These are phyloP conservation scores for Pancytospora philotis DNA, from an alignment of 371 early-diverging fungal species.

Conservation along the genomic window DNA sequence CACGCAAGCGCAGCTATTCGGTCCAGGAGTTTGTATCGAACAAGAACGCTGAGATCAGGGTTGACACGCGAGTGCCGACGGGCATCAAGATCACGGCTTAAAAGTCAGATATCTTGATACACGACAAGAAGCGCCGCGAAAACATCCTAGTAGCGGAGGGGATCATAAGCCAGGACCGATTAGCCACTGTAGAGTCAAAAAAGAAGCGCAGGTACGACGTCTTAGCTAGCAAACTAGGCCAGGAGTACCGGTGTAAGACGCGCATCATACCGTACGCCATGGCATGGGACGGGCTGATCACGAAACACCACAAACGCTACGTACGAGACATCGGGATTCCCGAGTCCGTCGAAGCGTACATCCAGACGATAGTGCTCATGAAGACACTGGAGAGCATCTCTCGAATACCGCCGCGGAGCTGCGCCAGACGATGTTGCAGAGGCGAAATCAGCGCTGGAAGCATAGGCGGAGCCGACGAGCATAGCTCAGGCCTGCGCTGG, in stretches of 20 bases:
- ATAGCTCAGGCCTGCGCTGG: too few relatives aligned
- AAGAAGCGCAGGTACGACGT: conserved; percentile 21
- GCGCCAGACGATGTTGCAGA: background rate
- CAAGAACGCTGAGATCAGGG: background rate
- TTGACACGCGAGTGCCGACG: conserved; percentile 3
- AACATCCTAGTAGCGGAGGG: conserved; percentile 11
- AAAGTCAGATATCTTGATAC: background rate
- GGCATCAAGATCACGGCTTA: background rate
- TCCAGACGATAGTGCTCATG: conserved; percentile 6
- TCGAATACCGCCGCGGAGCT: conserved; percentile 15
- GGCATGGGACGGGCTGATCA: conserved; percentile 29
- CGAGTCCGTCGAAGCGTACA: conserved; percentile 5
- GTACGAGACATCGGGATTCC: background rate
- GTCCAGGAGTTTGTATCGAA: background rate
- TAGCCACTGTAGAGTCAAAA: conserved; percentile 2
- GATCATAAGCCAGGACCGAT: background rate
- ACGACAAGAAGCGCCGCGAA: conserved; percentile 14
- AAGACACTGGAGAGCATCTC: conserved; percentile 23
- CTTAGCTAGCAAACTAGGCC: conserved; percentile 3
- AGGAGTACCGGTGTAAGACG: background rate
- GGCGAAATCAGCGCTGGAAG: too few relatives aligned
- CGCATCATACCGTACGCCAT: conserved; percentile 12
- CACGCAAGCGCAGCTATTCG: background rate
- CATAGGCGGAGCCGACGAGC: too few relatives aligned
- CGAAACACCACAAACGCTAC: conserved; percentile 17